Evolutionary conservation across 176 grass and related monocot species (phyloP), one percentile per base, ranked within the genome.

Genomic region (Olyra latifolia): DNA sequence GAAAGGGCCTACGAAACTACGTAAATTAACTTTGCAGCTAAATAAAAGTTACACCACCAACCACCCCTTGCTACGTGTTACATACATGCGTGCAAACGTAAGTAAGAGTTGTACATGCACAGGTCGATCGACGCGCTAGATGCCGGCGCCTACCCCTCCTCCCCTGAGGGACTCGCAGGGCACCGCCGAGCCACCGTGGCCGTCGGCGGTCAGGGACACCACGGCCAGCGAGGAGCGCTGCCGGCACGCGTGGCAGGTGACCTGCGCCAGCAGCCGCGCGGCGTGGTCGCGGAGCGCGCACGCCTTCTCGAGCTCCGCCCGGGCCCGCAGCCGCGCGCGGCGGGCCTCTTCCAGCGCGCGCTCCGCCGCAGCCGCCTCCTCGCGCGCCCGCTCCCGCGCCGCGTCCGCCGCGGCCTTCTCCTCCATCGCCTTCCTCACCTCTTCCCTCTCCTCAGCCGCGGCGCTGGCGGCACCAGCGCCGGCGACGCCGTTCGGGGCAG

Each of bases 221-320:
- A 86, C 38, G 22, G 87, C 73, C 56, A 80, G 74, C 27, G 87
- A 85, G 27, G 87, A 85, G 35, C 81, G 77, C 82, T 92, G 87
- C 25, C 89, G 77, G 77, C 95, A 98, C 10, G 90, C 84, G 69
- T 92, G 84, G 87, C 95, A 98, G 24, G 92, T 98, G n/a, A 98
- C 85, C 59, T 98, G 83, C 63, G 71, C 83, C 2, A 98, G 83
- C 66, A 87, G 88, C 48, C 78, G 74, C 75, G 81, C 78, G 0
- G 95, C 90, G 71, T 91, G 89, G 69, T 98, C 92, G 5, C 83
- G 79, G 68, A 92, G 62, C 30, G 83, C 74, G 56, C 69, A 88
- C 29, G 92, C 95, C 67, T 92, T 89, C 78, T 92, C 84, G 22
- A 97, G 87, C 59, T 97, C 94, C 53, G 77, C 77, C 16, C 75